Evolutionary conservation across 306 rosid species (phyloP).

Genomic region (Carpinus fangiana): DNA sequence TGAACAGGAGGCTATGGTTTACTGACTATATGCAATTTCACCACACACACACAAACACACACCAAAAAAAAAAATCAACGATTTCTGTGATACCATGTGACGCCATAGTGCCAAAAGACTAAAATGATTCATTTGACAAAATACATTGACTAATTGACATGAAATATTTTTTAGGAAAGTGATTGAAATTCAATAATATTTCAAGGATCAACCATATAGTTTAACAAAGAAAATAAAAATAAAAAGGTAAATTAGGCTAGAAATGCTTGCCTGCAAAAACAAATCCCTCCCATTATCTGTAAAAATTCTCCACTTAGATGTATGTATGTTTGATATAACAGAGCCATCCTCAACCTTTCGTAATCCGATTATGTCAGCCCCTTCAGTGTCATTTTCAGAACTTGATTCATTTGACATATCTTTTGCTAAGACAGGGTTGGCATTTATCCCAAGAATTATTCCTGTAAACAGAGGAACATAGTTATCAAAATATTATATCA

Average conservation of each 20-base stretch:
- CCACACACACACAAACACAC: too few species aligned
- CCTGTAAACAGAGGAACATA: slow-evolving; percentile 44
- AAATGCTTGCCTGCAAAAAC: slow-evolving; percentile 62
- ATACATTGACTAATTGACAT: not conserved
- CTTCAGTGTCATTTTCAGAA: slow-evolving; percentile 41
- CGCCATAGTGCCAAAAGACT: not conserved
- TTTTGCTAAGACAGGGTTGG: slow-evolving; percentile 65
- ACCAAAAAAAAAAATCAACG: too few species aligned
- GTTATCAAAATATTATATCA: slow-evolving; percentile 23
- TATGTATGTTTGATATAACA: slow-evolving; percentile 80
- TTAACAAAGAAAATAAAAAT: not conserved
- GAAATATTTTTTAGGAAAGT: not conserved
- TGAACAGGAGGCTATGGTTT: not conserved
- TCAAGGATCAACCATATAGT: not conserved
- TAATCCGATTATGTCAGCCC: slow-evolving; percentile 44
- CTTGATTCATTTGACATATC: slow-evolving; percentile 44
- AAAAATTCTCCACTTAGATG: slow-evolving; percentile 95
- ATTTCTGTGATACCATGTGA: not conserved
- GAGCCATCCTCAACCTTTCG: slow-evolving; percentile 78
- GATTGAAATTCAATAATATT: not conserved
- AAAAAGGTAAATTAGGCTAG: not conserved
- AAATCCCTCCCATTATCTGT: slow-evolving; percentile 79
- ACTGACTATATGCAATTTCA: not conserved
- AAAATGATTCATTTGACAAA: not conserved
- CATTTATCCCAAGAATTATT: slow-evolving; percentile 57